Conservation (phyloP, 768 basidiomycete genomes). For the Collybia sp. region DNA sequence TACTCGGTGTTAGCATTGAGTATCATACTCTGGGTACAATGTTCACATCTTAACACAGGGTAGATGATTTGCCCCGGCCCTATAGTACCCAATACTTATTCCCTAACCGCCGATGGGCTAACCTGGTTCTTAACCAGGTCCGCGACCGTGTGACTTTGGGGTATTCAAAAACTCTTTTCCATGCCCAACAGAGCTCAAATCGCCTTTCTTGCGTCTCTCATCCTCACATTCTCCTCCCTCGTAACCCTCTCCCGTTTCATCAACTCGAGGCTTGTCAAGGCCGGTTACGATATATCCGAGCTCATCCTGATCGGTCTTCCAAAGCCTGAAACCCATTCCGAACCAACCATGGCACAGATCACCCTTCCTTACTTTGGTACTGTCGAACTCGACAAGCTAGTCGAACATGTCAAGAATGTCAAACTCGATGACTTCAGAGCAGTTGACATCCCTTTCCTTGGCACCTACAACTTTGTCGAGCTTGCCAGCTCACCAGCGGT, state of each 20-base stretch:
- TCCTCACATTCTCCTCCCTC: conserved; percentile 43
- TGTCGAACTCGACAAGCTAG: conserved; percentile 13
- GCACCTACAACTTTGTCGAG: conserved; percentile 32
- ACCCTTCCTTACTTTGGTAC: conserved; percentile 9
- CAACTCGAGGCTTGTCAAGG: conserved; percentile 36
- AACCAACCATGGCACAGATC: conserved; percentile 6
- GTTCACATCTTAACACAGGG: too few species aligned
- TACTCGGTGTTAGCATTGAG: too few species aligned
- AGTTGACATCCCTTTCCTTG: conserved; percentile 29
- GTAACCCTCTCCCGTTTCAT: conserved; percentile 37
- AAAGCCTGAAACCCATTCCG: conserved; percentile 10
- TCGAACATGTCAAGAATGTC: conserved; percentile 17
- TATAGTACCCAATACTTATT: too few species aligned
- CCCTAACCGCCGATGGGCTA: too few species aligned
- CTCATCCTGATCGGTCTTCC: conserved; percentile 63
- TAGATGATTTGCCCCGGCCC: too few species aligned
- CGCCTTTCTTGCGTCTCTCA: conserved; percentile 50
- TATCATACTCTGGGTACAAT: too few species aligned
- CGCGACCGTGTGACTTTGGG: too few species aligned
- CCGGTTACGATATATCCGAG: conserved; percentile 53
- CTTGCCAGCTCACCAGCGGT: conserved; percentile 40
- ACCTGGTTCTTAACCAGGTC: too few species aligned
- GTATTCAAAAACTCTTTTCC: conserved; percentile 3
- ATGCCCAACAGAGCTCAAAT: conserved; percentile 59
- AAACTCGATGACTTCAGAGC: conserved; percentile 21